These are phyloP conservation scores for Pseudozyma thailandica DNA, from an alignment of 1,284 basidiomycete species.

Conservation along the genomic window DNA sequence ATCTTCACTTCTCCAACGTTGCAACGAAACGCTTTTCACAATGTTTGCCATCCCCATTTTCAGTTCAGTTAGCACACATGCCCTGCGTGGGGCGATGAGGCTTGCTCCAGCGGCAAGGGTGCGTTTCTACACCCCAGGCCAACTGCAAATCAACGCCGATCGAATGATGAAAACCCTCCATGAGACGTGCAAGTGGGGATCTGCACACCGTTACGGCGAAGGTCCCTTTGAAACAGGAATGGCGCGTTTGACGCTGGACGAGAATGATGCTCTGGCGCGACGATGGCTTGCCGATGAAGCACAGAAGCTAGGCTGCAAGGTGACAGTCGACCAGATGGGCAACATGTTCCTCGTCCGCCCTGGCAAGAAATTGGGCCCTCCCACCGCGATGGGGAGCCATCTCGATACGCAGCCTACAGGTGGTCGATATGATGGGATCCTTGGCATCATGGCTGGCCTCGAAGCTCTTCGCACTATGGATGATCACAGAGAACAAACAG, in stretches of 20 bases:
- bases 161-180: conserved; percentile 64
- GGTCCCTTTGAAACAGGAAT: conserved; percentile 33
- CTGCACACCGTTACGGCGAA: conserved; percentile 32
- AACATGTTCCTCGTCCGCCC: conserved; percentile 64
- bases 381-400: conserved; percentile 43
- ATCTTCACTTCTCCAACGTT: too few species aligned
- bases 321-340: conserved; percentile 60
- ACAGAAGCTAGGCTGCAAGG: conserved; percentile 59
- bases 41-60: neutral
- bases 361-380: conserved; percentile 26
- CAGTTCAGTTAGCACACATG: neutral
- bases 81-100: neutral
- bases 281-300: conserved; percentile 62
- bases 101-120: neutral
- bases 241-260: conserved; percentile 57
- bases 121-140: conserved; percentile 27
- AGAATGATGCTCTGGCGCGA: conserved; percentile 62
- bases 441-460: conserved; percentile 42
- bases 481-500: conserved; percentile 20
- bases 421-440: conserved; percentile 42
- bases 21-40: too few species aligned
- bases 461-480: conserved; percentile 38
- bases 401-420: conserved; percentile 46
- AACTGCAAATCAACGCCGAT: conserved; percentile 44
- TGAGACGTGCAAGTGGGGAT: conserved; percentile 62